These are phyloP conservation scores for Fusarium pseudonygamai DNA, from an alignment of 2,329 filamentous ascomycete genomes.

Conservation along the genomic window DNA sequence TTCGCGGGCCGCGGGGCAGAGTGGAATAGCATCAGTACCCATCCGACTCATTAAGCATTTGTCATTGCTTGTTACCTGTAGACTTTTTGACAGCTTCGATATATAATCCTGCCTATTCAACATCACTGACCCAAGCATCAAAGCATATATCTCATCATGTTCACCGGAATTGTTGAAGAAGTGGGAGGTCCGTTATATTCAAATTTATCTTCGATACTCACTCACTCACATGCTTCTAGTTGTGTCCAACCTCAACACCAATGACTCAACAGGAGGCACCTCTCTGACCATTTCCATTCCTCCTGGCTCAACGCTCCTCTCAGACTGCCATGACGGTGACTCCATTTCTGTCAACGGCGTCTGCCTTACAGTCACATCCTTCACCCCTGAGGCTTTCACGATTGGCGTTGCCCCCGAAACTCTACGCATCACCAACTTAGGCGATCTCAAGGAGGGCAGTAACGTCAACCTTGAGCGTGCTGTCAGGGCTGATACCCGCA, in stretches of 20 bases:
- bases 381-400: constrained; percentile 72
- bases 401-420: constrained; percentile 97
- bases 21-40: constrained; percentile 21
- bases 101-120: not conserved
- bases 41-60: constrained; percentile 34
- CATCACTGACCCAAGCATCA: not conserved
- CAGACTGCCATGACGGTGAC: constrained; percentile 87
- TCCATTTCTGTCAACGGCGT: constrained; percentile 96
- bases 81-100: not conserved
- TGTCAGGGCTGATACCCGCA: constrained; percentile 88
- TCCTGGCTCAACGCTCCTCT: constrained; percentile 75
- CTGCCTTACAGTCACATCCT: constrained; percentile 85
- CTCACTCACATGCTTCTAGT: constrained; percentile 64
- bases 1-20: constrained; percentile 22
- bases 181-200: constrained; percentile 78
- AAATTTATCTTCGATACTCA: constrained; percentile 22
- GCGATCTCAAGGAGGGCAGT: constrained; percentile 70
- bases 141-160: constrained; percentile 68
- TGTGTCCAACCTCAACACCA: constrained; percentile 81
- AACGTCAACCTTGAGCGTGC: constrained; percentile 93
- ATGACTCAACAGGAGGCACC: constrained; percentile 87
- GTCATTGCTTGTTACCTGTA: constrained; percentile 30
- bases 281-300: constrained; percentile 85
- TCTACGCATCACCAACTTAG: constrained; percentile 94
- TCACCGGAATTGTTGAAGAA: constrained; percentile 92